Evolutionary conservation across 352 stramenopile genomes (phyloP).

Genomic region (Globisporangium ultimum): DNA sequence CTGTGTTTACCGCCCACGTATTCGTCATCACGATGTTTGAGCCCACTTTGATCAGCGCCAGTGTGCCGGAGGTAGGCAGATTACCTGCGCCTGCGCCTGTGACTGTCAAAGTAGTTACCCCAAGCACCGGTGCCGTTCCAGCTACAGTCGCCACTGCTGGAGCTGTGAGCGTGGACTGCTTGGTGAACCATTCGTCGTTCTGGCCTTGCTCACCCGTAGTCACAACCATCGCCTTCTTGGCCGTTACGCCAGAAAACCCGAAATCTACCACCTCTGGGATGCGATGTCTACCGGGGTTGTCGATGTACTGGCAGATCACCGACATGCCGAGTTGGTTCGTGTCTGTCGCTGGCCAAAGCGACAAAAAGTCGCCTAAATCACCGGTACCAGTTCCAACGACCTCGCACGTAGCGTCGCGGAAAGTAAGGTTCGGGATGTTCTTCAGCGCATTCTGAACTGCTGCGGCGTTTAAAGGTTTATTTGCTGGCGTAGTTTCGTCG

Average conservation of each 20-base stretch:
- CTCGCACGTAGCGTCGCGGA: conserved; percentile 38
- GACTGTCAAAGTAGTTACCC: not conserved
- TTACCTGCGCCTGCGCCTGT: not conserved
- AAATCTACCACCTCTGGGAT: conserved; percentile 37
- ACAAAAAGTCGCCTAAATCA: conserved; percentile 6
- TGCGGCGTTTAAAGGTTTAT: conserved; percentile 9
- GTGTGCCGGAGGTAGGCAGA: not conserved
- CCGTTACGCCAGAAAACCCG: conserved; percentile 15
- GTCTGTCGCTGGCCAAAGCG: not conserved
- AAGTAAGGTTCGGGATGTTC: conserved; percentile 46
- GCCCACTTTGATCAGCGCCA: conserved; percentile 23
- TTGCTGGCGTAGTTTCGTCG: conserved; percentile 5
- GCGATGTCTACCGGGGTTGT: conserved; percentile 53
- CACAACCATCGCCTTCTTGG: conserved; percentile 18
- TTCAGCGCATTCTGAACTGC: conserved; percentile 34
- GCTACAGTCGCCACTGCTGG: too few relatives aligned
- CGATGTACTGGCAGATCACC: conserved; percentile 48
- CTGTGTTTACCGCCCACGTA: not conserved
- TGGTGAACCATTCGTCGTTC: conserved; percentile 58
- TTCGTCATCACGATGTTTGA: conserved; percentile 17
- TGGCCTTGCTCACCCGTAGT: conserved; percentile 37
- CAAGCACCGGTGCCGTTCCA: too few relatives aligned
- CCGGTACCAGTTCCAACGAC: conserved; percentile 1
- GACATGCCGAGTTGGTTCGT: conserved; percentile 26
- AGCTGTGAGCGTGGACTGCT: conserved; percentile 17